Evolutionary conservation across 1,284 basidiomycete genomes (phyloP).

Genomic region (Hemileia vastatrix): DNA sequence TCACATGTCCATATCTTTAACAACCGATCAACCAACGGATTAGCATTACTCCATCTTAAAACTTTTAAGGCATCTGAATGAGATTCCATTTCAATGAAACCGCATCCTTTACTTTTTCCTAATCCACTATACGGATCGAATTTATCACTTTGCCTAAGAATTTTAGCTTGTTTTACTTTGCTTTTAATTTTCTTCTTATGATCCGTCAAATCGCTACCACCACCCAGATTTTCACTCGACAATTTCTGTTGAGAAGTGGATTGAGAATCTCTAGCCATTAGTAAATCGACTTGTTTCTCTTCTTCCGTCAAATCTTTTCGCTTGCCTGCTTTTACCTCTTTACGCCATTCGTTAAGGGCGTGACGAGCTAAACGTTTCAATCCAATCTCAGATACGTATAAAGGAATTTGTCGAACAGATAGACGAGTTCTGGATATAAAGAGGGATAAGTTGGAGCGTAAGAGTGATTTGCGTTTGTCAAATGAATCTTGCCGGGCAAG

Average conservation of each 20-base stretch:
- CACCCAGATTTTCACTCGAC: no score
- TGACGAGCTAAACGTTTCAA: slow-evolving; percentile 79
- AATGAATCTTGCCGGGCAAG: slow-evolving; percentile 73
- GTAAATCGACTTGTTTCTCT: slow-evolving; percentile 54
- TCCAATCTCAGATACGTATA: slow-evolving; percentile 77
- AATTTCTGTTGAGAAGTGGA: slow-evolving; percentile 33
- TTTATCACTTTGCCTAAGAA: slow-evolving; percentile 74
- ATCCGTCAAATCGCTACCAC: no score
- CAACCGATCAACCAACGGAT: slow-evolving; percentile 56
- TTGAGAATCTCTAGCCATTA: slow-evolving; percentile 40
- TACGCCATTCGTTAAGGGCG: slow-evolving; percentile 66
- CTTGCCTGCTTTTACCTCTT: slow-evolving; percentile 60
- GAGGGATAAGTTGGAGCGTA: slow-evolving; percentile 81
- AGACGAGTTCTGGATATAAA: slow-evolving; percentile 91
- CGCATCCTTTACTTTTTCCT: slow-evolving; percentile 83
- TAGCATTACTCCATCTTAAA: slow-evolving; percentile 88
- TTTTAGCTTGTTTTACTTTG: slow-evolving; percentile 62
- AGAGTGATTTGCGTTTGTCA: slow-evolving; percentile 64
- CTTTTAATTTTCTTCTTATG: slow-evolving; percentile 34
- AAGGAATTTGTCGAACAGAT: slow-evolving; percentile 80
- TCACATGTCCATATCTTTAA: slow-evolving; percentile 73
- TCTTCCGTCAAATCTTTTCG: slow-evolving; percentile 60
- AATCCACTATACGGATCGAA: slow-evolving; percentile 76
- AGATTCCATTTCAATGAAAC: slow-evolving; percentile 79
- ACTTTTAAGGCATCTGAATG: slow-evolving; percentile 86